Base-by-base conservation (phyloP, 1,139 yeast genomes). In the Wickerhamomyces sp. region DNA sequence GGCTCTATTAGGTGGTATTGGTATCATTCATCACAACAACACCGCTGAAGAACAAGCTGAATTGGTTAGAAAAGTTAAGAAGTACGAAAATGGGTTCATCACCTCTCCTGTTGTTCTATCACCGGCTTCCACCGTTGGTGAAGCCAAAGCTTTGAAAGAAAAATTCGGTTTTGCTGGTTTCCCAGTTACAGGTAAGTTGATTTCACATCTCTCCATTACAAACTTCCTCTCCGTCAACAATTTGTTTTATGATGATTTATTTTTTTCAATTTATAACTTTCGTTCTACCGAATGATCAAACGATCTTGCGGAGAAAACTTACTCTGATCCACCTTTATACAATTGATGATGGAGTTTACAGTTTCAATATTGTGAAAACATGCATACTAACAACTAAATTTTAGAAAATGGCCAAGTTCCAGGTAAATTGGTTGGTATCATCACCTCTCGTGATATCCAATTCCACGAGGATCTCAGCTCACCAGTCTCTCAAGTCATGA, bases 231-330 rank as follows among this genome's bases (percentile, higher is more conserved):
- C 18, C 6, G 3, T 35, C 38, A 34, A 10, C 27, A 23, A 27
- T 33, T 43, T 46, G 45, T 51, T 54, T 50, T 43, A 67, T 84
- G 95, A 87, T 86, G 95, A 81, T 74, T 69, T 67, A 66, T 60
- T 58, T 61, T 58, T 61, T 60, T 59, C 63, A 54, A 57, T 65
- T 67, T 67, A 75, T 88, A 90, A 93, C 98, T 93, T 93, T 93
- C 99, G 98, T 93, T 93, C 99, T 93, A 85, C 99, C 96, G 97
- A 84, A 61, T 68, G 95, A 86, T 88, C 94, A 84, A 83, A 85
- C 95, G 95, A 91, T 87, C 96, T 78, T 89, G 97, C 71, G 95
- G 97, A 90, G 56, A 80, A 73, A 59, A 58, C 70, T 64, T 66
- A 61, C 59, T 58, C 79, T 75, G 79, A 72, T 48, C 46, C 31